These are phyloP conservation scores for Moricandia arvensis DNA, from an alignment of 345 rosid genomes.

Conservation along the genomic window DNA sequence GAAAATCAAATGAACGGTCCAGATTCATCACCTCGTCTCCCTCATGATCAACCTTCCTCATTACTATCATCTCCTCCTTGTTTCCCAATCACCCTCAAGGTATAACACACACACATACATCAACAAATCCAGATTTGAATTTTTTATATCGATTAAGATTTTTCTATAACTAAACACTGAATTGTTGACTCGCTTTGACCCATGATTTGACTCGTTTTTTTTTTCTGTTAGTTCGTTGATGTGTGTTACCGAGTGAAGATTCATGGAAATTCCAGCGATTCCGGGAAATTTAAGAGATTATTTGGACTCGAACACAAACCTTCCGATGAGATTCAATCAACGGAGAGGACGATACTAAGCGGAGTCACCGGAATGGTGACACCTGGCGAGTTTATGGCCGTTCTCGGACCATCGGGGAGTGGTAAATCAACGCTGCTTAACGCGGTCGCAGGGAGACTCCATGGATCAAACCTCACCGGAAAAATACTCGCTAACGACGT, in stretches of 20 bases:
- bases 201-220: slow-evolving; percentile 26
- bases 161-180: background rate
- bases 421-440: slow-evolving; percentile 87
- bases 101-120: slow-evolving; percentile 23
- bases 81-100: slow-evolving; percentile 84
- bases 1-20: slow-evolving; percentile 40
- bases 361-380: slow-evolving; percentile 77
- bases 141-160: background rate
- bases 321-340: slow-evolving; percentile 32
- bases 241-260: slow-evolving; percentile 58
- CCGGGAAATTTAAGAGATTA: slow-evolving; percentile 40
- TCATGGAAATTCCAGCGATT: slow-evolving; percentile 27
- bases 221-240: slow-evolving; percentile 61
- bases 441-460: slow-evolving; percentile 74
- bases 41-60: slow-evolving; percentile 42
- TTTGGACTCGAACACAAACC: slow-evolving; percentile 30
- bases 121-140: background rate
- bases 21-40: slow-evolving; percentile 32
- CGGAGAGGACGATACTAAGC: slow-evolving; percentile 56
- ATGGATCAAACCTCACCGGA: slow-evolving; percentile 55
- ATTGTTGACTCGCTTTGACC: slow-evolving; percentile 35
- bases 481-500: slow-evolving; percentile 62
- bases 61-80: slow-evolving; percentile 54
- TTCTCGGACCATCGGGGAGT: slow-evolving; percentile 96
- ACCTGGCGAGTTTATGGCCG: slow-evolving; percentile 85